These are phyloP conservation scores for Neonectria ditissima DNA, from an alignment of 2,329 filamentous ascomycete species.

Conservation along the genomic window DNA sequence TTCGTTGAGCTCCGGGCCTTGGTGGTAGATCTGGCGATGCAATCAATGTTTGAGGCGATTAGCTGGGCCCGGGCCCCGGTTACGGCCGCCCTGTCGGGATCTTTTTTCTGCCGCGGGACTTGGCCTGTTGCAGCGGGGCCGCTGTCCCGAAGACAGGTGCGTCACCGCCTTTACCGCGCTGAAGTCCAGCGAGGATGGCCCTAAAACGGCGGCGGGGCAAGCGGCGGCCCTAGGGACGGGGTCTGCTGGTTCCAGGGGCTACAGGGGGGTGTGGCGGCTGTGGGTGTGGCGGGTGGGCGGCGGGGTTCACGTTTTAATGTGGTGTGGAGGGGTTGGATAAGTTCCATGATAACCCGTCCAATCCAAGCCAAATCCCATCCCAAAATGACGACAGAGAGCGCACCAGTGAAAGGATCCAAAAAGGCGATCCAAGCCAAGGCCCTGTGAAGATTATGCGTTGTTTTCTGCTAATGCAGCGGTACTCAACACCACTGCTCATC, in stretches of 20 bases:
- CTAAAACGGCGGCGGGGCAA: slow-evolving; percentile 14
- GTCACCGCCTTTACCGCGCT: slow-evolving; percentile 38
- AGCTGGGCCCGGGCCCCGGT: slow-evolving; percentile 39
- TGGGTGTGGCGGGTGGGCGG: slow-evolving; percentile 8
- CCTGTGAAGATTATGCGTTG: slow-evolving; percentile 27
- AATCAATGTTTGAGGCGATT: slow-evolving; percentile 40
- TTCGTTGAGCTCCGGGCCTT: slow-evolving; percentile 17
- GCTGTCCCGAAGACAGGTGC: background rate
- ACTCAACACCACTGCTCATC: slow-evolving; percentile 34
- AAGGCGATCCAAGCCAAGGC: slow-evolving; percentile 14
- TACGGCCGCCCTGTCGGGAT: slow-evolving; percentile 37
- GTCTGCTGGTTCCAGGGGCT: slow-evolving; percentile 13
- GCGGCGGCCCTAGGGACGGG: background rate
- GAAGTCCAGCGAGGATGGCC: slow-evolving; percentile 5
- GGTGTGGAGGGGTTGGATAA: slow-evolving; percentile 29
- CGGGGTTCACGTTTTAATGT: slow-evolving; percentile 11
- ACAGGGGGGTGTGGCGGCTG: slow-evolving; percentile 18
- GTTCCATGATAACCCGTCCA: slow-evolving; percentile 16
- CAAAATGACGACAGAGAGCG: slow-evolving; percentile 25
- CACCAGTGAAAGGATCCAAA: slow-evolving; percentile 21
- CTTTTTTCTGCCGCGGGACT: slow-evolving; percentile 42
- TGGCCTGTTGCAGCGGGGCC: slow-evolving; percentile 1
- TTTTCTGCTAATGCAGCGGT: slow-evolving; percentile 22
- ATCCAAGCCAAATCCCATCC: slow-evolving; percentile 21
- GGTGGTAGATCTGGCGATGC: slow-evolving; percentile 19